phyloP scores from a whole-genome alignment of 257 asterid species.

The Plantago ovata region DNA sequence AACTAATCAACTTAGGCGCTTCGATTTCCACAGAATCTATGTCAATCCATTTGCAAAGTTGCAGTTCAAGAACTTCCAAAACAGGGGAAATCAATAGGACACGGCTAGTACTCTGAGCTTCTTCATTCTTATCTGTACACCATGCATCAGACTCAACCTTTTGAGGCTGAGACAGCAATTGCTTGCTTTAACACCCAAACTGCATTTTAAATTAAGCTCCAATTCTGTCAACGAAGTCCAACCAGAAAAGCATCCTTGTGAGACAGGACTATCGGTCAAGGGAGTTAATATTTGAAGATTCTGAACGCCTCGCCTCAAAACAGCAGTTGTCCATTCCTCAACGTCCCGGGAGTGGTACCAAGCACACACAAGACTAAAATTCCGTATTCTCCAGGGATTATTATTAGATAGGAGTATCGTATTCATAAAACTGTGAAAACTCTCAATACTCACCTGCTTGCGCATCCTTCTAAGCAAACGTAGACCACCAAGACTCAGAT shows the following conservation, averaged over 20 bases:
- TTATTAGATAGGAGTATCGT: too few species aligned
- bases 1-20: not conserved
- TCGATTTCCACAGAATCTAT: not conserved
- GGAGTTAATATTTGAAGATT: too few species aligned
- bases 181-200: not conserved
- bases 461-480: too few species aligned
- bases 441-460: too few species aligned
- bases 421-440: too few species aligned
- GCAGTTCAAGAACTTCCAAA: not conserved
- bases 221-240: not conserved
- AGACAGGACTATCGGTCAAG: too few species aligned
- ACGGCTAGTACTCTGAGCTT: not conserved
- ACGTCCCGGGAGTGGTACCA: too few species aligned
- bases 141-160: not conserved
- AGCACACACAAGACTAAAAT: too few species aligned
- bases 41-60: not conserved
- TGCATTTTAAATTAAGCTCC: not conserved
- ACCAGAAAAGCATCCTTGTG: not conserved
- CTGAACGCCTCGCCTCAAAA: too few species aligned
- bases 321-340: too few species aligned
- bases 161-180: not conserved
- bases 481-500: too few species aligned
- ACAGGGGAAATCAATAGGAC: not conserved
- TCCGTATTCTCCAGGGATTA: too few species aligned
- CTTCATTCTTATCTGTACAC: not conserved